Evolutionary conservation across 2,329 filamentous ascomycete genomes (phyloP).

Genomic region (Stachybotrys chartarum): DNA sequence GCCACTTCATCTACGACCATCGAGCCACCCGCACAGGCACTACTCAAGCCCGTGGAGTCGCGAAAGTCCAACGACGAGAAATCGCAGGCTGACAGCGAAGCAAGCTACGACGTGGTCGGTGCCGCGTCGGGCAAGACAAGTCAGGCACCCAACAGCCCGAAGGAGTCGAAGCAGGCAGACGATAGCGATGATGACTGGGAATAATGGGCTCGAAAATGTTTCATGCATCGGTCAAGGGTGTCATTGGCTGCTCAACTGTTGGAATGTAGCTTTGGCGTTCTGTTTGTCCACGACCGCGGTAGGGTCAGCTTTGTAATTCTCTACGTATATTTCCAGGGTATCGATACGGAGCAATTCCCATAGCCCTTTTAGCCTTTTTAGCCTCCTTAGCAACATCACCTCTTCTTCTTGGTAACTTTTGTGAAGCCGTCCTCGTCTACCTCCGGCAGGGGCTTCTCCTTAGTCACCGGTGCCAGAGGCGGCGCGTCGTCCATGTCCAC

Average conservation of each 20-base stretch:
- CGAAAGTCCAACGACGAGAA: slow-evolving; percentile 81
- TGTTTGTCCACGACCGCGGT: slow-evolving; percentile 15
- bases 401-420: slow-evolving; percentile 64
- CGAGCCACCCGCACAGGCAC: slow-evolving; percentile 38
- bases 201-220: slow-evolving; percentile 27
- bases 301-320: neutral
- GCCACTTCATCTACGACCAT: slow-evolving; percentile 54
- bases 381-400: slow-evolving; percentile 24
- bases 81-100: slow-evolving; percentile 86
- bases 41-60: slow-evolving; percentile 56
- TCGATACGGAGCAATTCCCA: slow-evolving; percentile 9
- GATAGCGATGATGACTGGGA: slow-evolving; percentile 62
- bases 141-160: slow-evolving; percentile 64
- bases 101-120: slow-evolving; percentile 90
- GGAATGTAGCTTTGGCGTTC: slow-evolving; percentile 21
- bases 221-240: slow-evolving; percentile 3
- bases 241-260: slow-evolving; percentile 4
- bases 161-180: slow-evolving; percentile 45
- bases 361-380: slow-evolving; percentile 5
- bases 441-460: slow-evolving; percentile 61
- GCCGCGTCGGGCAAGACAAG: slow-evolving; percentile 69
- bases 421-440: slow-evolving; percentile 79
- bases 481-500: slow-evolving; percentile 66
- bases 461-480: slow-evolving; percentile 45
- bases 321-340: slow-evolving; percentile 14